Conservation (phyloP, 2,329 filamentous ascomycete species). For the Trichoderma citrinoviride region DNA sequence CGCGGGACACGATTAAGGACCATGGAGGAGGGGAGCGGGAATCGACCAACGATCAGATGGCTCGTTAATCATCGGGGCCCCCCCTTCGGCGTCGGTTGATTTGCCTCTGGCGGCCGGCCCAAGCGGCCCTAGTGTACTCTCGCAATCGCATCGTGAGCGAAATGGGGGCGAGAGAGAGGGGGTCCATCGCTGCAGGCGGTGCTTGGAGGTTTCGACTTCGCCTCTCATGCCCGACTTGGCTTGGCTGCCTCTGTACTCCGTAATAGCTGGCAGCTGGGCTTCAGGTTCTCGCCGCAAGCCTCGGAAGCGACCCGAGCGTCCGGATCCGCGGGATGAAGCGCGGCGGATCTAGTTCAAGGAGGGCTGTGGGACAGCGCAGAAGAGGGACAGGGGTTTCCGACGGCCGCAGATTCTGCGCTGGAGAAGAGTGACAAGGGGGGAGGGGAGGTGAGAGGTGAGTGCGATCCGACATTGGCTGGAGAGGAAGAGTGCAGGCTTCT, state of each 20-base stretch:
- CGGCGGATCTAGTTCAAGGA: not conserved
- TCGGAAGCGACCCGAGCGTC: constrained; percentile 15
- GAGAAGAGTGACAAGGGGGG: not conserved
- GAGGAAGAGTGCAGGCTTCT: not conserved
- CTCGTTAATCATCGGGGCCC: too few relatives aligned
- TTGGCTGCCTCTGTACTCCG: not conserved
- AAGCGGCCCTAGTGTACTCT: too few relatives aligned
- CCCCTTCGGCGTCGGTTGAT: too few relatives aligned
- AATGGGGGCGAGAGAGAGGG: too few relatives aligned
- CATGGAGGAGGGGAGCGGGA: too few relatives aligned
- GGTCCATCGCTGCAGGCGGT: too few relatives aligned
- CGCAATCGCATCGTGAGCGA: too few relatives aligned
- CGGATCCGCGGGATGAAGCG: constrained; percentile 21
- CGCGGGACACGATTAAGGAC: too few relatives aligned
- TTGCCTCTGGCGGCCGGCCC: not conserved
- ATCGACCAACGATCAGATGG: too few relatives aligned
- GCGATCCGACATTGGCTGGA: not conserved
- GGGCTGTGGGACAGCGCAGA: not conserved
- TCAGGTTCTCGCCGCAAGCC: not conserved
- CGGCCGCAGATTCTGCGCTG: constrained; percentile 14
- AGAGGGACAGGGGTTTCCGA: constrained; percentile 18
- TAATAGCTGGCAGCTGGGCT: too few relatives aligned
- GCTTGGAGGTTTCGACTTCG: not conserved
- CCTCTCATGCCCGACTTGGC: not conserved
- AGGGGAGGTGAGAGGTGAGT: not conserved